Conservation (phyloP, 2,329 filamentous ascomycete species). For the Exophiala mesophila region DNA sequence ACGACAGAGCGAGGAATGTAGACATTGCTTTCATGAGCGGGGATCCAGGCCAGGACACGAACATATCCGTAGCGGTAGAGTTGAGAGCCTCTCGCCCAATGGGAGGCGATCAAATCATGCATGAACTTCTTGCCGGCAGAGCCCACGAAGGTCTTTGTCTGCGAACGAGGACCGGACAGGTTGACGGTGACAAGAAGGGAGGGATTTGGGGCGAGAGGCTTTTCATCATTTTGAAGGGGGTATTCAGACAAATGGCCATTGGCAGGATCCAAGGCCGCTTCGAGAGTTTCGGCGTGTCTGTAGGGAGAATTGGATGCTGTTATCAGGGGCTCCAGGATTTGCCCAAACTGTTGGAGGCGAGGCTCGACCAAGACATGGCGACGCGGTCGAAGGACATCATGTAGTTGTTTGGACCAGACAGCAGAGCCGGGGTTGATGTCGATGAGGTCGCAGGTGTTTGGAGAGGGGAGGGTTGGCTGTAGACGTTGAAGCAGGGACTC, state of each 20-base stretch:
- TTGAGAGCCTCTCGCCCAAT: constrained; percentile 50
- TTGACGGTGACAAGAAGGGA: constrained; percentile 70
- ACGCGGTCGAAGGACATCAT: constrained; percentile 69
- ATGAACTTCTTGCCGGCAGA: constrained; percentile 46
- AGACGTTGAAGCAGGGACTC: too few relatives aligned
- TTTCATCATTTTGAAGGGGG: constrained; percentile 36
- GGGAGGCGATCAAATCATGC: constrained; percentile 57
- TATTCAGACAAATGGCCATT: constrained; percentile 43
- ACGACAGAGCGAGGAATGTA: constrained; percentile 58
- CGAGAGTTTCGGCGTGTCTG: constrained; percentile 50
- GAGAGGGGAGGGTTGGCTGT: constrained; percentile 61
- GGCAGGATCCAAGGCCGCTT: constrained; percentile 40
- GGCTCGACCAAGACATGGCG: constrained; percentile 80
- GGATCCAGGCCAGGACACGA: constrained; percentile 70
- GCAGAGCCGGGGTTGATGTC: constrained; percentile 80
- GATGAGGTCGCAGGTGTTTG: constrained; percentile 76
- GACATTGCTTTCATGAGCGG: constrained; percentile 53
- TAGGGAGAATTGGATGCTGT: constrained; percentile 31
- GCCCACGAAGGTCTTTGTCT: constrained; percentile 53
- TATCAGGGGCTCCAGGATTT: constrained; percentile 58
- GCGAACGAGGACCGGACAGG: constrained; percentile 38
- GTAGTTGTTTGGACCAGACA: constrained; percentile 71
- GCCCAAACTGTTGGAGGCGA: constrained; percentile 52
- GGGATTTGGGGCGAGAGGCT: constrained; percentile 50
- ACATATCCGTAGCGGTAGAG: constrained; percentile 75